Conservation (phyloP, 768 basidiomycete species). For the Tylopilus balloui region DNA sequence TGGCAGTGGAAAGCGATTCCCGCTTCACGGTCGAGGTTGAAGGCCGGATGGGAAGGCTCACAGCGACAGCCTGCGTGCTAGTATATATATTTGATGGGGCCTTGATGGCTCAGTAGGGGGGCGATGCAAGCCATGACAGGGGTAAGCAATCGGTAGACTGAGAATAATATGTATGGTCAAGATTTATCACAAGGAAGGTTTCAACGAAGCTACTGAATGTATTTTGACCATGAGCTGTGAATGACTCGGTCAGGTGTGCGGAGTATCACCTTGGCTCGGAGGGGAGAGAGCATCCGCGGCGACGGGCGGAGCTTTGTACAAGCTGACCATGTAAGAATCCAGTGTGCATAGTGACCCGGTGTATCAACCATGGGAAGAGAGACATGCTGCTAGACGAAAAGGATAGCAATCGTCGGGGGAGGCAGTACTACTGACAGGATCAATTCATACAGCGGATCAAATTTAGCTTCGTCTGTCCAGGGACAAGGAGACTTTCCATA, state of each 20-base stretch:
- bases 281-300: not conserved
- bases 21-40: not conserved
- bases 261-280: not conserved
- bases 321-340: not conserved
- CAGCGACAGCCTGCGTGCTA: too few relatives aligned
- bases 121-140: not conserved
- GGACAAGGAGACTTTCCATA: not conserved
- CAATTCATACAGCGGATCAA: too few relatives aligned
- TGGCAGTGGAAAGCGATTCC: too few relatives aligned
- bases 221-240: not conserved
- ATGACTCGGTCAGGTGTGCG: not conserved
- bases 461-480: too few relatives aligned
- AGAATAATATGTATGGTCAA: not conserved
- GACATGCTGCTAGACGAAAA: not conserved
- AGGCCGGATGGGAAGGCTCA: not conserved
- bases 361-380: not conserved
- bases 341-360: not conserved
- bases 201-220: too few relatives aligned
- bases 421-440: too few relatives aligned
- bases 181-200: not conserved
- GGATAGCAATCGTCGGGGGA: too few relatives aligned
- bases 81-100: too few relatives aligned
- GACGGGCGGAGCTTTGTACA: not conserved
- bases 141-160: not conserved
- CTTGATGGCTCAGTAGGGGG: not conserved